A percentile compares a stretch with the other conserved stretches of the same genome.
These are phyloP conservation scores for Solanum tarapatanum DNA, from an alignment of 257 asterid species.

Conservation along the genomic window DNA sequence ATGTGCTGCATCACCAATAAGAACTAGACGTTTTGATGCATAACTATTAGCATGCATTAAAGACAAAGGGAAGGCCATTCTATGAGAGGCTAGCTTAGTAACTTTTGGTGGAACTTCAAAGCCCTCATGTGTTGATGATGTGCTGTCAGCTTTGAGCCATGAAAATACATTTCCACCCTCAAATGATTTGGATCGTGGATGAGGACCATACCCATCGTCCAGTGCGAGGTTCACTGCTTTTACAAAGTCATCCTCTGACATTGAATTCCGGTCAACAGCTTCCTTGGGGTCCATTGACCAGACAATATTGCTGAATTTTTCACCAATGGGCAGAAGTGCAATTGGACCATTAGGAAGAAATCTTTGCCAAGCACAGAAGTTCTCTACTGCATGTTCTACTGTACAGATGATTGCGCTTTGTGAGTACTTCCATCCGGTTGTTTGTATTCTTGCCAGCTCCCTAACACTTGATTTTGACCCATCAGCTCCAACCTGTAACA, in stretches of 20 bases:
- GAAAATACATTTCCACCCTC: conserved; percentile 31
- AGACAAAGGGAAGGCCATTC: conserved; percentile 91
- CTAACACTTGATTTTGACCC: conserved; percentile 90
- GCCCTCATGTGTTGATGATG: conserved; percentile 44
- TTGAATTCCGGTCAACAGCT: conserved; percentile 44
- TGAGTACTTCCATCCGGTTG: conserved; percentile 91
- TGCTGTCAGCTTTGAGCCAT: conserved; percentile 37
- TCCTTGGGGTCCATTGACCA: conserved; percentile 94
- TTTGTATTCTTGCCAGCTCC: conserved; percentile 74
- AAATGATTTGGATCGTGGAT: conserved; percentile 37
- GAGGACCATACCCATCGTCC: conserved; percentile 77
- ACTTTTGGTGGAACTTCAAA: conserved; percentile 78
- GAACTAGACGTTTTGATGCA: conserved; percentile 46
- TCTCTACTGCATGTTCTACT: conserved; percentile 55
- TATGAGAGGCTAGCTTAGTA: conserved; percentile 48
- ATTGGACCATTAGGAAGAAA: conserved; percentile 85
- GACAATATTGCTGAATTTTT: conserved; percentile 81
- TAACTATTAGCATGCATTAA: conserved; percentile 70
- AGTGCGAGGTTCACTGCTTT: conserved; percentile 55
- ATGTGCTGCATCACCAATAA: conserved; percentile 95
- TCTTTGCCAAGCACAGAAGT: conserved; percentile 84
- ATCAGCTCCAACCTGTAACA: conserved; percentile 83
- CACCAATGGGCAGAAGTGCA: conserved; percentile 85
- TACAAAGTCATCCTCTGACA: conserved; percentile 54
- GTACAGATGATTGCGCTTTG: conserved; percentile 89